phyloP scores from a whole-genome alignment of 306 rosid genomes.

The Leucaena leucocephala region DNA sequence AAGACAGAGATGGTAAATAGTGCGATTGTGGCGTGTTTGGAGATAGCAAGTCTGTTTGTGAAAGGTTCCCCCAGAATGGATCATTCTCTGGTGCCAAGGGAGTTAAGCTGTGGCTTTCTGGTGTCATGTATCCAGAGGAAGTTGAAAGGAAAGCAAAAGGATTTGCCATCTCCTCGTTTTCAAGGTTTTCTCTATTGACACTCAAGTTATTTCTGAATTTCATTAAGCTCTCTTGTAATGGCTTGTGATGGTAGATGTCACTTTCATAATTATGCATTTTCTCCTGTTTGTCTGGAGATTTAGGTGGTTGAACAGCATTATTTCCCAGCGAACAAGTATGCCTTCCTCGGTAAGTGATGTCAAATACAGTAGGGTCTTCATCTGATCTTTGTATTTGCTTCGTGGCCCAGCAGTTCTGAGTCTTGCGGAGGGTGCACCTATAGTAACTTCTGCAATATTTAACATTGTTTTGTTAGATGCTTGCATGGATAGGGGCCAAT shows the following conservation, averaged over 20 bases:
- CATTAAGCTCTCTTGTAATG: conserved; percentile 33
- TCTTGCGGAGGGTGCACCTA: conserved; percentile 87
- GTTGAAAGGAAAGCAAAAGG: conserved; percentile 59
- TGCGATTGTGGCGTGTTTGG: conserved; percentile 48
- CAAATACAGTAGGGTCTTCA: conserved; percentile 73
- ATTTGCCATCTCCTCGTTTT: conserved; percentile 41
- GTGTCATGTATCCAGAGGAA: conserved; percentile 45
- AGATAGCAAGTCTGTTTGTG: conserved; percentile 46
- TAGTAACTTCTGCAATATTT: conserved; percentile 88
- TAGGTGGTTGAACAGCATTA: conserved; percentile 47
- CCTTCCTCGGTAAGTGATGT: conserved; percentile 77
- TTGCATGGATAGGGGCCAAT: neutral
- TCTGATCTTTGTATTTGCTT: conserved; percentile 98
- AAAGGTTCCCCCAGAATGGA: conserved; percentile 41
- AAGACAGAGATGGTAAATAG: conserved; percentile 41
- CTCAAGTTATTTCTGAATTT: conserved; percentile 32
- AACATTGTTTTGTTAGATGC: conserved; percentile 37
- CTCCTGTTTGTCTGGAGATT: conserved; percentile 67
- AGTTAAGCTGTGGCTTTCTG: conserved; percentile 37
- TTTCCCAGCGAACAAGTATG: conserved; percentile 76
- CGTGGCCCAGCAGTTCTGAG: conserved; percentile 79
- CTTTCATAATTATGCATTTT: conserved; percentile 30
- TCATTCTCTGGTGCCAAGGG: conserved; percentile 43
- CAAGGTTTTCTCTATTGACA: conserved; percentile 38
- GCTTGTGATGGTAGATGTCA: conserved; percentile 27